Percentiles rank a stretch among this genome's conserved stretches.
Evolutionary conservation across 495 filamentous ascomycete genomes (phyloP).

Genomic region (Clohesyomyces aquaticus): DNA sequence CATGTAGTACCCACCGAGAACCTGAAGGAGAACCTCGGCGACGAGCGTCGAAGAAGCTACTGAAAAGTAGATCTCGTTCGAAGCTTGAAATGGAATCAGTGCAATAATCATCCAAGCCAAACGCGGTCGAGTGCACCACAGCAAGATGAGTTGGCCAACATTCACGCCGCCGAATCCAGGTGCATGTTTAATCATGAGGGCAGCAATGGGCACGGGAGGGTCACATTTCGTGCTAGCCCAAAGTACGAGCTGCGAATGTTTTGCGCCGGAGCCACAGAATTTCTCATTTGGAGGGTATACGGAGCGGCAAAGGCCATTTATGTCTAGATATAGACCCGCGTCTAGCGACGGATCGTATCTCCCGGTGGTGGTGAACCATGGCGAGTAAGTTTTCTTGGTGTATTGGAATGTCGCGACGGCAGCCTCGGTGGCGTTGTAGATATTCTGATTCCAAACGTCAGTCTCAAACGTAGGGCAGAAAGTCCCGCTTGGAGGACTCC

Average conservation of each 20-base stretch:
- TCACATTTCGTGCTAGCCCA: conserved; percentile 1
- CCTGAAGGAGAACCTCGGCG: conserved; percentile 8
- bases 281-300: background rate
- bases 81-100: conserved; percentile 11
- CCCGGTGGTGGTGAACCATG: background rate
- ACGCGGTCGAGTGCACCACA: conserved; percentile 10
- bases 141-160: conserved; percentile 8
- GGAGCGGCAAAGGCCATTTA: background rate
- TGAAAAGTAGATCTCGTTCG: conserved; percentile 14
- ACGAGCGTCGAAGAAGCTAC: conserved; percentile 9
- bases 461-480: background rate
- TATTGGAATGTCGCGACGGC: background rate
- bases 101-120: conserved; percentile 11
- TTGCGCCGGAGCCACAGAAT: background rate
- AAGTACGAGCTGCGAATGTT: background rate
- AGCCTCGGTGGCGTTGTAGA: conserved; percentile 16
- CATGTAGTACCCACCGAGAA: conserved; percentile 7
- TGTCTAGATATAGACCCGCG: conserved; percentile 1
- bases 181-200: conserved; percentile 7
- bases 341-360: conserved; percentile 3
- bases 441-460: conserved; percentile 2
- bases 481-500: background rate
- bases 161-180: conserved; percentile 1
- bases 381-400: conserved; percentile 2
- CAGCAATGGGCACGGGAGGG: background rate